Percentiles rank a stretch among this genome's conserved stretches.
phyloP scores from a whole-genome alignment of 345 rosid genomes.

The Orychophragmus violaceus region DNA sequence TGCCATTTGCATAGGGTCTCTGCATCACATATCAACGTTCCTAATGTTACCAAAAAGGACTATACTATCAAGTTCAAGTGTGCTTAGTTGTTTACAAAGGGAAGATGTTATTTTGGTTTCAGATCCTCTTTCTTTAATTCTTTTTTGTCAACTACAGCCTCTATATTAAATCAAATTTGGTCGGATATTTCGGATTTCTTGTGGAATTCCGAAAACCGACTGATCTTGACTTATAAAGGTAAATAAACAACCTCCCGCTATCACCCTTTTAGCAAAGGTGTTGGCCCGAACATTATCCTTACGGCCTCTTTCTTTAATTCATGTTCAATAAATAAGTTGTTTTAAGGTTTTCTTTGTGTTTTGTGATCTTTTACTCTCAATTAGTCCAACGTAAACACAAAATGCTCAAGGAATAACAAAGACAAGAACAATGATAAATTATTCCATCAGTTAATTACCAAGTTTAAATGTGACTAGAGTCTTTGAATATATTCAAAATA shows the following conservation, averaged over 20 bases:
- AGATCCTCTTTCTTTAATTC: background rate
- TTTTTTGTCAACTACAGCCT: too few relatives aligned
- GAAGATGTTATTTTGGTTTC: background rate
- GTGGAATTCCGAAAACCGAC: too few relatives aligned
- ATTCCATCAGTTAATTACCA: background rate
- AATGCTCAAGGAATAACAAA: background rate
- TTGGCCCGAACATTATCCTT: too few relatives aligned
- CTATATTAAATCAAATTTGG: too few relatives aligned
- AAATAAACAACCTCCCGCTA: too few relatives aligned
- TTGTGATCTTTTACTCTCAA: background rate
- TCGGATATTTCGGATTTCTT: too few relatives aligned
- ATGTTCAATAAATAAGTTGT: background rate
- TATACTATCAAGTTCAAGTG: background rate
- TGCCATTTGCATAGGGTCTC: slow-evolving; percentile 54
- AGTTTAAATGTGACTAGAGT: background rate
- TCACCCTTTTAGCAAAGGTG: too few relatives aligned
- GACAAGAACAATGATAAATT: background rate
- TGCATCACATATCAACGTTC: slow-evolving; percentile 29
- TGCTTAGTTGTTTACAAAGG: background rate
- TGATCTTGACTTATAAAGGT: too few relatives aligned
- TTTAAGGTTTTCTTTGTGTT: background rate
- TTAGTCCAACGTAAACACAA: background rate
- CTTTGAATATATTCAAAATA: background rate
- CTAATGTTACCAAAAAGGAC: slow-evolving; percentile 37
- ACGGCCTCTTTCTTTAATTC: too few relatives aligned